phyloP scores from a whole-genome alignment of 768 basidiomycete species.

The Agaricus sinodeliciosus region DNA sequence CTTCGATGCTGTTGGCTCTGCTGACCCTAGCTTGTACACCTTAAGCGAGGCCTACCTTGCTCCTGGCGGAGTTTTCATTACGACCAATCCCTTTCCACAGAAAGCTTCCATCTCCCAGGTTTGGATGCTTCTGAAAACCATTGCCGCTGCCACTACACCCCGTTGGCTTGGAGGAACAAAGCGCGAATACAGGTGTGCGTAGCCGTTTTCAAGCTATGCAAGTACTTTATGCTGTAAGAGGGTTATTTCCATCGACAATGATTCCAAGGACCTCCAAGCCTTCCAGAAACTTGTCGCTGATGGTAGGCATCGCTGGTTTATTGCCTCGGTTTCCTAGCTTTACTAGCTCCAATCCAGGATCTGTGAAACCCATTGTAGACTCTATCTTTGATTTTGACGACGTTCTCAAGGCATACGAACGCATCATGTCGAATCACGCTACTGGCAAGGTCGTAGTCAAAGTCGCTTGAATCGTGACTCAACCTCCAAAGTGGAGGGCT shows the following conservation, averaged over 20 bases:
- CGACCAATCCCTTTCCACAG: conserved; percentile 41
- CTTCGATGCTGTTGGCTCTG: conserved; percentile 49
- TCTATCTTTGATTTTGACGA: conserved; percentile 53
- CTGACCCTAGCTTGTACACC: conserved; percentile 43
- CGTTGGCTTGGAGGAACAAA: conserved; percentile 46
- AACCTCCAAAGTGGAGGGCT: not conserved
- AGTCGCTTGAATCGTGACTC: conserved; percentile 22
- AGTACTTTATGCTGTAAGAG: conserved; percentile 16
- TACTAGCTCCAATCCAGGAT: conserved; percentile 24
- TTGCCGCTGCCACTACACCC: conserved; percentile 33
- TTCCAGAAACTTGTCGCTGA: conserved; percentile 32
- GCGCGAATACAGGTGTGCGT: conserved; percentile 38
- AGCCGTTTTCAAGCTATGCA: not conserved
- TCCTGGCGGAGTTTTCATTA: conserved; percentile 45
- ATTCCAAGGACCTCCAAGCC: conserved; percentile 26
- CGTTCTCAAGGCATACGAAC: conserved; percentile 54
- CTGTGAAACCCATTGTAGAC: conserved; percentile 51
- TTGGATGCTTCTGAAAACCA: conserved; percentile 23
- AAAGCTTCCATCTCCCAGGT: conserved; percentile 23
- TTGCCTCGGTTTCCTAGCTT: not conserved
- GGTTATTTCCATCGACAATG: conserved; percentile 24
- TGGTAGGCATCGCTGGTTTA: conserved; percentile 24
- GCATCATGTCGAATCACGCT: conserved; percentile 46
- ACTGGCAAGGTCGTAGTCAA: conserved; percentile 65
- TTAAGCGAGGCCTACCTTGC: conserved; percentile 47